Percentiles rank a stretch among this genome's conserved stretches.
Conservation (phyloP, 768 basidiomycete species). For the Tylopilus sp. region DNA sequence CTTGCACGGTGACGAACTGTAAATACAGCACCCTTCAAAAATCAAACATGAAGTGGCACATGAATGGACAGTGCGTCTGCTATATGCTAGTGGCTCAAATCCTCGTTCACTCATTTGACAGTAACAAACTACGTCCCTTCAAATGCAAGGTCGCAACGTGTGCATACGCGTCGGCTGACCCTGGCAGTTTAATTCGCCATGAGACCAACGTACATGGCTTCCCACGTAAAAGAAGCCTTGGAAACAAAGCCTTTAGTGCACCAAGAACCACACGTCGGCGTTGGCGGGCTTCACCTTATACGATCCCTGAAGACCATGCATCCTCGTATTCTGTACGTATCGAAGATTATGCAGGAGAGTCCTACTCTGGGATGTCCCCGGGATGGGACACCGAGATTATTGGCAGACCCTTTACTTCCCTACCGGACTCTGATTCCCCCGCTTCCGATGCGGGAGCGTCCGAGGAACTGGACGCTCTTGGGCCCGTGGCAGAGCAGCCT, state of each 20-base stretch:
- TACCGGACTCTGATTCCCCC: neutral
- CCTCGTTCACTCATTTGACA: conserved; percentile 5
- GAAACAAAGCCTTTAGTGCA: neutral
- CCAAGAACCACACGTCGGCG: neutral
- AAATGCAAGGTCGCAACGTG: neutral
- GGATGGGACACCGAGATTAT: too few species aligned
- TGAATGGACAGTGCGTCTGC: conserved; percentile 30
- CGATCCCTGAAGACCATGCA: too few species aligned
- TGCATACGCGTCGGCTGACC: neutral
- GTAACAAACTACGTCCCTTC: conserved; percentile 10
- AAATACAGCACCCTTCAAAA: conserved; percentile 22
- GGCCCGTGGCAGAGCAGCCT: neutral
- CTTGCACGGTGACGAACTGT: conserved; percentile 22
- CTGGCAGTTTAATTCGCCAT: neutral
- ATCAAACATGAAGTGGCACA: conserved; percentile 25
- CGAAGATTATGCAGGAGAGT: neutral
- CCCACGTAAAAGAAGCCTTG: neutral
- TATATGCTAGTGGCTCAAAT: neutral
- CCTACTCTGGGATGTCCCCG: neutral
- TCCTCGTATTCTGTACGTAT: too few species aligned
- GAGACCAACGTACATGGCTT: neutral
- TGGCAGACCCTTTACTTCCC: neutral
- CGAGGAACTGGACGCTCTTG: neutral
- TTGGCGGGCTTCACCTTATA: too few species aligned
- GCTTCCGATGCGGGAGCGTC: neutral